Conservation (phyloP, 306 rosid species). For the Acacia melanoxylon region DNA sequence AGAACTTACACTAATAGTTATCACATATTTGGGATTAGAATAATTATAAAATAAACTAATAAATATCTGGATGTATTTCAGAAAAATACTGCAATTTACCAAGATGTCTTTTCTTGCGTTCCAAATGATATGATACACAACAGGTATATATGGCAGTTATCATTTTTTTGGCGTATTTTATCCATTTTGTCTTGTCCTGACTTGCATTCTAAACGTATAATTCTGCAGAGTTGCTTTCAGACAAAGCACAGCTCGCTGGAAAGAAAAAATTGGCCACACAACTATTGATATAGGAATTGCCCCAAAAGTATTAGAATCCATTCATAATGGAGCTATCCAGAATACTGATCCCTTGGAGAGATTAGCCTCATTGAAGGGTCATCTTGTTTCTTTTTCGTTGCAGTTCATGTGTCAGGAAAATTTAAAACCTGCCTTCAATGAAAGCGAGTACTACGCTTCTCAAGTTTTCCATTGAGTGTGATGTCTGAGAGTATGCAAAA, state of each 20-base stretch:
- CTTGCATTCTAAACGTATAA: conserved; percentile 5
- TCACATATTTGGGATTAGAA: conserved; percentile 6
- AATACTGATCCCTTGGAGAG: conserved; percentile 66
- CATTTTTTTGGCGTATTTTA: conserved; percentile 6
- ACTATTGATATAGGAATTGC: conserved; percentile 95
- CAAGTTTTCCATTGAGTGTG: conserved; percentile 77
- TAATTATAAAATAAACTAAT: conserved; percentile 19
- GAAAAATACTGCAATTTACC: conserved; percentile 85
- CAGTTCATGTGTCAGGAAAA: conserved; percentile 92
- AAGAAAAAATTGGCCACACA: conserved; percentile 74
- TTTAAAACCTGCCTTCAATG: conserved; percentile 89
- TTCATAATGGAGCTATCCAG: conserved; percentile 54
- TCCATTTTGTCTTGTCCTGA: conserved; percentile 25
- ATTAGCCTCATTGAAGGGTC: conserved; percentile 71
- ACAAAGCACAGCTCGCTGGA: conserved; percentile 66
- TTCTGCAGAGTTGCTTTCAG: conserved; percentile 73
- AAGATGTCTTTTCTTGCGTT: conserved; percentile 86
- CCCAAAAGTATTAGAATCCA: conserved; percentile 59
- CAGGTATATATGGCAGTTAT: conserved; percentile 48
- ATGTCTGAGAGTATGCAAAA: conserved; percentile 16
- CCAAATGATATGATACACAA: conserved; percentile 87
- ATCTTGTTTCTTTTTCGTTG: conserved; percentile 90
- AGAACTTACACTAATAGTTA: neutral
- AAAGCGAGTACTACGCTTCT: conserved; percentile 91
- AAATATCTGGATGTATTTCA: conserved; percentile 40